phyloP scores from a whole-genome alignment of 2,329 filamentous ascomycete species.

The Paraphoma chrysanthemicola region DNA sequence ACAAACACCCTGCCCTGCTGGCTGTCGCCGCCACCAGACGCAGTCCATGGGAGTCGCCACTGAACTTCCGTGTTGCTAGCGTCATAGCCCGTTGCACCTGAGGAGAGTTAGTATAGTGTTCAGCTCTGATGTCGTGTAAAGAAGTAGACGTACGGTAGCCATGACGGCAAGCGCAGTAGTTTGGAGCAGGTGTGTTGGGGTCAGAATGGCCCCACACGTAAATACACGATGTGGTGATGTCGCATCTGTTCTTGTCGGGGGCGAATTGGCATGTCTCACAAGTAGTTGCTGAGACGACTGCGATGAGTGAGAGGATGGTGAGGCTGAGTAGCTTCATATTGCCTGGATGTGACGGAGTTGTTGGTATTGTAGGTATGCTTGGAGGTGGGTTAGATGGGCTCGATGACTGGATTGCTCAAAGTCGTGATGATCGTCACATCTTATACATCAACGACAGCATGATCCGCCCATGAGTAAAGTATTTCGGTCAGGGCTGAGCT shows the following conservation, averaged over 20 bases:
- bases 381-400: no score
- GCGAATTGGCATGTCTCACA: background rate
- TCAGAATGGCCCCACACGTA: slow-evolving; percentile 11
- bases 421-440: no score
- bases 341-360: background rate
- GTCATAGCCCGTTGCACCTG: background rate
- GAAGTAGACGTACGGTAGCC: background rate
- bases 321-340: background rate
- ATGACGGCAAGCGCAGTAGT: background rate
- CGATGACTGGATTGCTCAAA: no score
- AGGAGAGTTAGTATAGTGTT: background rate
- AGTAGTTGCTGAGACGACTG: background rate
- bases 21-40: slow-evolving; percentile 6
- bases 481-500: background rate
- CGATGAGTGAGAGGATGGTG: background rate
- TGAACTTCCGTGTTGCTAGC: background rate
- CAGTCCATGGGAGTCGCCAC: background rate
- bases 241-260: slow-evolving; percentile 43
- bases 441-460: no score
- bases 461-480: background rate
- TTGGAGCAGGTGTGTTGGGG: background rate
- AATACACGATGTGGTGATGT: slow-evolving; percentile 54
- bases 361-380: no score
- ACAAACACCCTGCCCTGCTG: slow-evolving; percentile 27
- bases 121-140: background rate